phyloP scores from a whole-genome alignment of 2,329 filamentous ascomycete genomes.

The Colletotrichum sp. region DNA sequence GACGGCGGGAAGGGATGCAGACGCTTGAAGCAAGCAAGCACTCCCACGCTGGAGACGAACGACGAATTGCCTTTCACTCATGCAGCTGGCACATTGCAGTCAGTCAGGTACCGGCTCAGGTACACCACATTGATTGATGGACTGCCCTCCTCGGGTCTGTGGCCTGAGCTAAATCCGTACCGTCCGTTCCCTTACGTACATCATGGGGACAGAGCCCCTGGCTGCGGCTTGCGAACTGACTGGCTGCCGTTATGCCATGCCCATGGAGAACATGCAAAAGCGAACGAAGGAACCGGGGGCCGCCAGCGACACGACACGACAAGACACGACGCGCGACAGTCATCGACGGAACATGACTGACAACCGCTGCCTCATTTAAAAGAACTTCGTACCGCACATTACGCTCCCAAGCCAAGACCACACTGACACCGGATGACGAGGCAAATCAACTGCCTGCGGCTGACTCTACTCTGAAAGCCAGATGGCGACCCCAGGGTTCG shows the following conservation, averaged over 20 bases:
- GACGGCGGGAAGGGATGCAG: not conserved
- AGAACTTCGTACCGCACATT: not conserved
- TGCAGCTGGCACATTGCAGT: not conserved
- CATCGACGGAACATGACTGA: not conserved
- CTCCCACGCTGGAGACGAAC: not conserved
- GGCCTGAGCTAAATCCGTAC: not conserved
- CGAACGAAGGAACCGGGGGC: not conserved
- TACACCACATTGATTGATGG: not conserved
- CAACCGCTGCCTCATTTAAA: not conserved
- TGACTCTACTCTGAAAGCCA: not conserved
- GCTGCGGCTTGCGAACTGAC: not conserved
- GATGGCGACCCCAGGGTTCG: conserved; percentile 1
- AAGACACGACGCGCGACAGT: not conserved
- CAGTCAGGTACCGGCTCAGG: not conserved
- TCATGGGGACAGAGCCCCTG: not conserved
- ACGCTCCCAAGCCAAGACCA: not conserved
- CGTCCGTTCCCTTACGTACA: not conserved
- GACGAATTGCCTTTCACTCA: not conserved
- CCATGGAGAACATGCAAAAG: not conserved
- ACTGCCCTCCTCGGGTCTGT: not conserved
- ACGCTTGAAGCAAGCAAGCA: not conserved
- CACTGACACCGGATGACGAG: not conserved
- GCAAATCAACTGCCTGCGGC: not conserved
- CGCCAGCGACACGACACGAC: not conserved
- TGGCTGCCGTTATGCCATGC: not conserved